phyloP scores from a whole-genome alignment of 108 stramenopile species.

The Skeletonema menzelii region DNA sequence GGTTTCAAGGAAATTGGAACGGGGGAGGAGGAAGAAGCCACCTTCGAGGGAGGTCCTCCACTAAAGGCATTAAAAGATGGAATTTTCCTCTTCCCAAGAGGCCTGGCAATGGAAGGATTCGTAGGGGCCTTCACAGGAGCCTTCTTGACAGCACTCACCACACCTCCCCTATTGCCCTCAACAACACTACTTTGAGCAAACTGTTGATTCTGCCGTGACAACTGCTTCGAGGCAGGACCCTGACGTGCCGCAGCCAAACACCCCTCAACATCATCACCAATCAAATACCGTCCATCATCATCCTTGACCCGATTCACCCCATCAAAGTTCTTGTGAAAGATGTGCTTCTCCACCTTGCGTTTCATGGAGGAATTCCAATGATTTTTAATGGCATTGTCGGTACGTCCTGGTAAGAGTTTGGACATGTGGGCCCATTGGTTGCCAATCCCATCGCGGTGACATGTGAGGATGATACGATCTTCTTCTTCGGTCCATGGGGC shows the following conservation, averaged over 20 bases:
- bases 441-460: constrained; percentile 70
- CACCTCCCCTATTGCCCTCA: background rate
- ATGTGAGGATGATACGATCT: constrained; percentile 83
- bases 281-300: constrained; percentile 53
- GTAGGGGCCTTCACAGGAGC: background rate
- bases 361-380: constrained; percentile 97
- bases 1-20: background rate
- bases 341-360: constrained; percentile 84
- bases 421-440: constrained; percentile 96
- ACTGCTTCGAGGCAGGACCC: background rate
- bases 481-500: constrained; percentile 88
- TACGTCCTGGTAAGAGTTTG: constrained; percentile 83
- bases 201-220: background rate
- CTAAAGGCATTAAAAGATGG: background rate
- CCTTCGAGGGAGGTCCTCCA: background rate
- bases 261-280: constrained; percentile 78
- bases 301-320: constrained; percentile 37
- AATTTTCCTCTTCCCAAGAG: background rate
- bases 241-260: constrained; percentile 54
- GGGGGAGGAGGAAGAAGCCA: background rate
- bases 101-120: background rate
- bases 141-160: background rate
- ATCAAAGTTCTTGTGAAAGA: constrained; percentile 54
- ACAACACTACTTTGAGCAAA: background rate
- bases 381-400: constrained; percentile 98